Evolutionary conservation across 176 grass and related monocot species (phyloP), one percentile per base, ranked within the genome.

Genomic region (Avena insularis): DNA sequence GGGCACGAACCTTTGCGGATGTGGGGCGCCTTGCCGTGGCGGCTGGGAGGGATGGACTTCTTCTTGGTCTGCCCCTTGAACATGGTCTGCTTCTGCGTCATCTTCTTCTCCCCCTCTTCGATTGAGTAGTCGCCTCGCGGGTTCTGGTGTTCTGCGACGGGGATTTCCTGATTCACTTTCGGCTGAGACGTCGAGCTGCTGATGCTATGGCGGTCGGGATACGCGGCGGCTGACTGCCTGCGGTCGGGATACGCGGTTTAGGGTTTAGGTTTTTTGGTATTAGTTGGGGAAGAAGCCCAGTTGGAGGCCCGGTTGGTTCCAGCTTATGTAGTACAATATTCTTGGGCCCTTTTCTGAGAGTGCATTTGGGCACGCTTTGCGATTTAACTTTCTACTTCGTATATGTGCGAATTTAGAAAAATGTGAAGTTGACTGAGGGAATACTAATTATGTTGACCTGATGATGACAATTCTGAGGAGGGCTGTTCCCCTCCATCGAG

Each of bases 81-180:
- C 84, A 92, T 14, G 60, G 79, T 92, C 67, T 91, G 93, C 88
- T 95, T 98, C 84, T 98, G 93, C 90, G 96, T 98, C 96, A 98
- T 98, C 87, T 92, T 57, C 50, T 8, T 49, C 79, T 31, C 71
- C 40, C 12, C 60, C 5, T 53, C 45, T 86, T 73, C 38, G 14
- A 68, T 55, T 56, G 9, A 74, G 20, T 50, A 10, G 12, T 43
- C 47, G 53, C 71, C n/a, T n/a, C 35, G 21, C 64, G 7, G 31
- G 14, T 19, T 23, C 15, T 48, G 72, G 33, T 29, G 57, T 57
- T 67, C 27, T 29, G 60, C 72, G 11, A 33, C 17, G 27, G 33
- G 64, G 63, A n/a, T 51, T 83, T 8, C 17, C 16, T n/a, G 73
- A 11, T 51, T 35, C 33, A 0, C 33, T 35, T 84, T 50, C 35